Conservation (phyloP, 2,329 filamentous ascomycete genomes). For the Botryotinia convoluta region DNA sequence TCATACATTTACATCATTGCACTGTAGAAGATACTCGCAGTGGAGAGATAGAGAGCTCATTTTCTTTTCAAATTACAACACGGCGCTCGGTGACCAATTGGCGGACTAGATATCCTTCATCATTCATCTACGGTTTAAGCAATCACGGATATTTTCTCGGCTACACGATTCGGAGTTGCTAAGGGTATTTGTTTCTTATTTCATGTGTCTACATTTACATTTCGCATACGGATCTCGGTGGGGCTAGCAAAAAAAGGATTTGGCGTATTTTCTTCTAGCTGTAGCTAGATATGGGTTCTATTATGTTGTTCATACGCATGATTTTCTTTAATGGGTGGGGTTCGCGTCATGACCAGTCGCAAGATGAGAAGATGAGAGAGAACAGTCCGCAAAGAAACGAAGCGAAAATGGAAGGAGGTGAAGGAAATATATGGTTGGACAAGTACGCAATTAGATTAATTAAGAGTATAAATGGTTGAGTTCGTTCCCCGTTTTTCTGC, state of each 20-base stretch:
- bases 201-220: neutral
- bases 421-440: neutral
- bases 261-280: neutral
- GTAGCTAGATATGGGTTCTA: neutral
- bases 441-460: conserved; percentile 7
- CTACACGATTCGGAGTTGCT: conserved; percentile 12
- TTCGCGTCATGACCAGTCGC: neutral
- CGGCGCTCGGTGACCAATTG: conserved; percentile 17
- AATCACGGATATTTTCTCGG: neutral
- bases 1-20: neutral
- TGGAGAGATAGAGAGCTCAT: neutral
- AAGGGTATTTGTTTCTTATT: neutral
- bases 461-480: neutral
- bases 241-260: neutral
- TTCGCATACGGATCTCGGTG: conserved; percentile 3
- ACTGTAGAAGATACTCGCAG: neutral
- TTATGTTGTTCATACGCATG: conserved; percentile 4
- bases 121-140: conserved; percentile 1
- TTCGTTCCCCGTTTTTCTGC: neutral
- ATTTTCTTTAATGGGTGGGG: conserved; percentile 6
- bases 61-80: conserved; percentile 6
- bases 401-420: too few species aligned
- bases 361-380: conserved; percentile 4
- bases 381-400: neutral
- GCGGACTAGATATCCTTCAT: conserved; percentile 7